Base-by-base conservation (phyloP, 176 grass and related monocot genomes). In the Oryza coarctata region DNA sequence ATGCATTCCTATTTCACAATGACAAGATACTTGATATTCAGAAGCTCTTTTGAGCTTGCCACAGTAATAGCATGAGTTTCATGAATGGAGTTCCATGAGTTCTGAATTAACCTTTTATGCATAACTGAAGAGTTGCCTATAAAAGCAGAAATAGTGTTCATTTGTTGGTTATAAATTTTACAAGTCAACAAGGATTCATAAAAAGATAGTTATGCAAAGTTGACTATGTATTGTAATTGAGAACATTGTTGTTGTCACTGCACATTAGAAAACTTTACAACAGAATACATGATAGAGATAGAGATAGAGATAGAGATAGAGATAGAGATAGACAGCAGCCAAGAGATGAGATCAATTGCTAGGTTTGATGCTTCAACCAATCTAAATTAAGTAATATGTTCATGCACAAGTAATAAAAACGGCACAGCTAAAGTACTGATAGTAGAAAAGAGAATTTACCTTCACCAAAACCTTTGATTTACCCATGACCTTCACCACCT, bases 391-490 rank as follows among this genome's bases (percentile, higher is more conserved):
- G 41, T 65, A 20, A 30, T 40, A 30, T 65, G 18, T 6, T 3
- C 33, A 58, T 55, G 49, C 18, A 55, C 49, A 55, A 55, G 18
- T 55, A 55, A 55, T 55, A 55, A 22, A 20, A 55, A 22, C 22
- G 5, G 5, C 1, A 8, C 55, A 66, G 20, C 33, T 18, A 80
- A 18, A 80, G 12, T 26, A 17, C 1, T 32, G 2, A 57, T 25
- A 3, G 9, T 60, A 10, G n/a, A 64, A 76, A 10, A 26, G 31
- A 12, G 55, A 34, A 77, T 55, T 77, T 93, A 98, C 96, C 93
- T 98, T 98, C 27, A 98, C 96, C 61, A 98, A 87, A 85, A 98
- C 96, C 84, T 98, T 98, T 18, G 96, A 98, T 87, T 98, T 98
- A 2, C 96, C 96, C 92, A 98, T 98, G 81, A 98, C 93, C 79